These are phyloP conservation scores for Russula lepida DNA, from an alignment of 768 basidiomycete genomes.

Conservation along the genomic window DNA sequence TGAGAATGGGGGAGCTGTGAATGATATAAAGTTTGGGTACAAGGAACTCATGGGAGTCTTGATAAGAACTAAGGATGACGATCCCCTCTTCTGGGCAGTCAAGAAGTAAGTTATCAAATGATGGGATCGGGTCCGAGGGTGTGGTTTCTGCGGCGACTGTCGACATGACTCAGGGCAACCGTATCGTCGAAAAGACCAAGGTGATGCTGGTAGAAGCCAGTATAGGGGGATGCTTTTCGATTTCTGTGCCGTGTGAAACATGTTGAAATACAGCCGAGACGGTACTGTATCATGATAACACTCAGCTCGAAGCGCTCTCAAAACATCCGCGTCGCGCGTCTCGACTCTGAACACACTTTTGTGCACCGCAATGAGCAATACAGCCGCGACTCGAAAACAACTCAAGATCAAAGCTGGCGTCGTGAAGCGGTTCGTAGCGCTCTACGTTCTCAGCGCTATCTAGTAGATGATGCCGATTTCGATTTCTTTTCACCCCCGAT, in stretches of 20 bases:
- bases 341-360: not conserved
- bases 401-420: conserved; percentile 71
- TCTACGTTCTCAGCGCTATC: not conserved
- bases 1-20: conserved; percentile 36
- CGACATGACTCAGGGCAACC: not conserved
- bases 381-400: conserved; percentile 46
- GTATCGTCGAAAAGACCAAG: too few relatives aligned
- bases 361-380: conserved; percentile 35
- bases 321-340: too few relatives aligned
- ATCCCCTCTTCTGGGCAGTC: conserved; percentile 37
- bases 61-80: conserved; percentile 35
- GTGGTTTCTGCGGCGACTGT: not conserved
- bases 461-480: not conserved
- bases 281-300: too few relatives aligned
- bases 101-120: conserved; percentile 25
- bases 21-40: conserved; percentile 37
- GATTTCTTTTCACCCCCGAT: not conserved
- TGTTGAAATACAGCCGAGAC: too few relatives aligned
- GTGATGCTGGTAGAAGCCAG: too few relatives aligned
- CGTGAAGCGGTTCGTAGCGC: conserved; percentile 47
- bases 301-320: too few relatives aligned
- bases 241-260: too few relatives aligned
- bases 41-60: conserved; percentile 37
- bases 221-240: too few relatives aligned
- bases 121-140: not conserved